phyloP scores from a whole-genome alignment of 2,329 filamentous ascomycete species.

The Colletotrichum sp. region DNA sequence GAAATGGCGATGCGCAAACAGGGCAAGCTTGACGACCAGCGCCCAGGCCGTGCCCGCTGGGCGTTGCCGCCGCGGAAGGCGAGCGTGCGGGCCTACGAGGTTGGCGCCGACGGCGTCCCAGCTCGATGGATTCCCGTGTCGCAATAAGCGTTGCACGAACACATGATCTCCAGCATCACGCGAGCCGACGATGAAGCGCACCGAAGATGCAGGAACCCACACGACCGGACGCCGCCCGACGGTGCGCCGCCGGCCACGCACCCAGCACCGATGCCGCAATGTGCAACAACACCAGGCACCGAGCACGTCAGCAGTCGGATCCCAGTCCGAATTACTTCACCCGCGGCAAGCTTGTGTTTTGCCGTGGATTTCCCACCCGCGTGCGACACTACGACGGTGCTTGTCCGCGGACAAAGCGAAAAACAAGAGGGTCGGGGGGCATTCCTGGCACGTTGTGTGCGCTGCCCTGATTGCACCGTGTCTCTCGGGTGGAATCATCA shows the following conservation, averaged over 20 bases:
- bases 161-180: neutral
- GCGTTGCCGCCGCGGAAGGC: constrained; percentile 69
- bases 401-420: constrained; percentile 19
- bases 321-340: neutral
- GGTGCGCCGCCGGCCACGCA: neutral
- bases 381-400: neutral
- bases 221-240: neutral
- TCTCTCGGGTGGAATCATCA: constrained; percentile 15
- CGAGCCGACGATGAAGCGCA: neutral
- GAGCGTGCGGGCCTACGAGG: constrained; percentile 57
- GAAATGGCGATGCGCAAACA: constrained; percentile 74
- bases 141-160: constrained; percentile 2
- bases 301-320: constrained; percentile 6
- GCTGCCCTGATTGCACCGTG: constrained; percentile 16
- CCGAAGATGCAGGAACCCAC: neutral
- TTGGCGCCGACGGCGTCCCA: constrained; percentile 64
- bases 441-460: neutral
- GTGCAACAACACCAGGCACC: neutral
- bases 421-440: constrained; percentile 2
- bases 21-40: constrained; percentile 70
- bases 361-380: neutral
- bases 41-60: constrained; percentile 71
- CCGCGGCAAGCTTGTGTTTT: constrained; percentile 7
- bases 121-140: constrained; percentile 58
- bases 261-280: constrained; percentile 7